Base-by-base conservation (phyloP, 1,284 basidiomycete genomes). In the Pholiota adiposa region DNA sequence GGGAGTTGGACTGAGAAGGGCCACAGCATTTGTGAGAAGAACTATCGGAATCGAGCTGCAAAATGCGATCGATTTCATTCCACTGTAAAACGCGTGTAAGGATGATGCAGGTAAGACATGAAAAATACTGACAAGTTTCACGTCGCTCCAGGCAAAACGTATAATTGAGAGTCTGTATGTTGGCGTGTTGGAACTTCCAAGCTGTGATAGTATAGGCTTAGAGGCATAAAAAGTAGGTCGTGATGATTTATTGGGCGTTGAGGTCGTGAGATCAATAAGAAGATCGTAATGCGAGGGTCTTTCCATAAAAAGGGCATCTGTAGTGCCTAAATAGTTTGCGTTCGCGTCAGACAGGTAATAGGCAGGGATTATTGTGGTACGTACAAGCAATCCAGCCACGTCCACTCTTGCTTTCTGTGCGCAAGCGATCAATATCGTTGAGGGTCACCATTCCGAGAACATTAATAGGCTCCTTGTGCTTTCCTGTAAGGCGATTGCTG, bases 361-460 rank as follows among this genome's bases (percentile, higher is more conserved):
- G 38, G 14, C 18, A 51, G 18, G 43, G 57, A 34, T 7, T 43
- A 23, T 5, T 25, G 44, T 4, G 12, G 23, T 8, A 75, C 82
- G 62, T 63, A 84, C 90, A 93, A 31, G 91, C 91, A 56, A 93
- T 84, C 89, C 90, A 93, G 12, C 91, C 90, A 9, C 80, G 76
- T 0, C 88, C 88, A 1, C 74, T 78, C 64, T 77, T 73, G 41
- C 80, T 79, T 66, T 88, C 88, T 12, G 75, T 71, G 50, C 80
- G 75, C 51, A 93, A 71, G 60, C 83, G 81, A 62, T 86, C 84
- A 33, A 91, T 70, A 67, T 93, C 91, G 43, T 78, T 85, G 0
- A 93, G 77, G 0, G 90, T 92, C 36, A 93, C 82, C 83, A 91
- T 88, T 0, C 91, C 91, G 0, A 93, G 79, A 1, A 91, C 88